Percentiles rank a stretch among this genome's conserved stretches.
These are phyloP conservation scores for Vigna unguiculata DNA, from an alignment of 306 rosid species.

Conservation along the genomic window DNA sequence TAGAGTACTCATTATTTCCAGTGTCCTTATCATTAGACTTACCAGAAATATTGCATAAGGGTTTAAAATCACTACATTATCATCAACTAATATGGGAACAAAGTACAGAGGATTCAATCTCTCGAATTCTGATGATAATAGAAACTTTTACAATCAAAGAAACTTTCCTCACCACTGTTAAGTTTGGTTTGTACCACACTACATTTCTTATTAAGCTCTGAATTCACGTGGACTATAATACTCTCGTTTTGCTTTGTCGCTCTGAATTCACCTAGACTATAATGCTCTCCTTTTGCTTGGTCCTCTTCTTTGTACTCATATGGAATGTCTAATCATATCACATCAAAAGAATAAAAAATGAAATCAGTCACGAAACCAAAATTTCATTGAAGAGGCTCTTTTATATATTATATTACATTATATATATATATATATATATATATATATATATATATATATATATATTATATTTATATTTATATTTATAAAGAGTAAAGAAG, in stretches of 20 bases:
- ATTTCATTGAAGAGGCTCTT: too few relatives aligned
- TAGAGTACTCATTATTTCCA: slow-evolving; percentile 28
- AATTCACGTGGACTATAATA: slow-evolving; percentile 56
- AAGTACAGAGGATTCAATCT: too few relatives aligned
- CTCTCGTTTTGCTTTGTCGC: too few relatives aligned
- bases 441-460: too few relatives aligned
- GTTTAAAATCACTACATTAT: slow-evolving; percentile 52
- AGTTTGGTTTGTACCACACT: not conserved
- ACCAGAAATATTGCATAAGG: slow-evolving; percentile 62
- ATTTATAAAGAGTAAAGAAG: too few relatives aligned
- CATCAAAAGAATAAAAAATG: not conserved
- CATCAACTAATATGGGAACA: slow-evolving; percentile 63
- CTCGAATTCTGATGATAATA: slow-evolving; percentile 55
- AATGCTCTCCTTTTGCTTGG: slow-evolving; percentile 48
- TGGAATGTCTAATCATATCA: slow-evolving; percentile 46
- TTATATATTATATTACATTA: too few relatives aligned
- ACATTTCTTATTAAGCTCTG: not conserved
- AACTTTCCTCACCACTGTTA: not conserved
- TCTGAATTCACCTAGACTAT: too few relatives aligned
- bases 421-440: too few relatives aligned
- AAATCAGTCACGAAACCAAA: not conserved
- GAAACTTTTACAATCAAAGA: slow-evolving; percentile 1
- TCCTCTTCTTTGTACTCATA: slow-evolving; percentile 55
- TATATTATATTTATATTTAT: too few relatives aligned
- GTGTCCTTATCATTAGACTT: slow-evolving; percentile 30